These are phyloP conservation scores for Myrica gale DNA, from an alignment of 306 rosid genomes.

Conservation along the genomic window DNA sequence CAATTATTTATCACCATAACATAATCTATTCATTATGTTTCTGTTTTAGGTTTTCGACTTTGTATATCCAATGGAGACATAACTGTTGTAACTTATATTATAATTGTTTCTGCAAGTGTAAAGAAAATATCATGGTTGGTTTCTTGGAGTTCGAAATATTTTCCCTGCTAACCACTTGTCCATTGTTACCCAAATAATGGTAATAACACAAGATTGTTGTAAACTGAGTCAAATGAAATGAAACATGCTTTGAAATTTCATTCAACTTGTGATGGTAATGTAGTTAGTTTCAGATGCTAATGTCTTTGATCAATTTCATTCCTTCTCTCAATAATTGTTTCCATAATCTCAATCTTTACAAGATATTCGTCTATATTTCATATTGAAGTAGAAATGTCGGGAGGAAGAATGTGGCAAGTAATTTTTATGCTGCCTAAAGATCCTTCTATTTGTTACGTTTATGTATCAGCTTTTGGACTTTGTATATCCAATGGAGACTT, in stretches of 20 bases:
- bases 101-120: constrained; percentile 27
- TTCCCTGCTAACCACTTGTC: too few species aligned
- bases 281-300: neutral
- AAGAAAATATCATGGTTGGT: constrained; percentile 24
- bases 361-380: neutral
- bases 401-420: too few species aligned
- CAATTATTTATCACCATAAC: too few species aligned
- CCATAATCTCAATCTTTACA: neutral
- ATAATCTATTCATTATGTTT: too few species aligned
- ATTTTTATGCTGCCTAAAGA: too few species aligned
- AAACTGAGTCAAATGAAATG: constrained; percentile 32
- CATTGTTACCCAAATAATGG: constrained; percentile 42
- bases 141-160: too few species aligned
- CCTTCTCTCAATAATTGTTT: constrained; percentile 3
- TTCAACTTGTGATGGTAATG: too few species aligned
- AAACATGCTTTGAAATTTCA: neutral
- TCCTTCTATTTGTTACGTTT: too few species aligned
- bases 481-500: too few species aligned
- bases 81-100: constrained; percentile 4
- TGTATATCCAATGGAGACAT: constrained; percentile 13
- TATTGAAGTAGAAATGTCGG: neutral
- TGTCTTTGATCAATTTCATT: constrained; percentile 9
- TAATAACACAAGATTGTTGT: constrained; percentile 41
- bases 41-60: neutral
- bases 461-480: too few species aligned